phyloP scores from a whole-genome alignment of 495 filamentous ascomycete genomes.

The Tirmania nivea region DNA sequence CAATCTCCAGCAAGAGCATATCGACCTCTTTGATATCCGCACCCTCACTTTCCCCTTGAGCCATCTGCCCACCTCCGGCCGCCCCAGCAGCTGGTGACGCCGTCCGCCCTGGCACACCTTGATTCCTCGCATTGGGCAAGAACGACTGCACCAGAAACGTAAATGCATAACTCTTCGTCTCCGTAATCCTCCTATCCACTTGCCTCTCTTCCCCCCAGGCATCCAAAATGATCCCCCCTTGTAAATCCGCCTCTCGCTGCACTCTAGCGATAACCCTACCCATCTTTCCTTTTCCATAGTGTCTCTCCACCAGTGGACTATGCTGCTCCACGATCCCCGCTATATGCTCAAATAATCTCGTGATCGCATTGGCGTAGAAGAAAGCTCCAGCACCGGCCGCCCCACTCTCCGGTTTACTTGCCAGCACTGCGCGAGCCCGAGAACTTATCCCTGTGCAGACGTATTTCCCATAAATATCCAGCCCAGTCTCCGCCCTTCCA shows the following conservation, averaged over 20 bases:
- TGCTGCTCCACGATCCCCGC: slow-evolving; percentile 88
- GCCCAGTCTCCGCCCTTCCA: slow-evolving; percentile 63
- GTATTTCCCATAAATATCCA: slow-evolving; percentile 88
- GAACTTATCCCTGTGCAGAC: slow-evolving; percentile 82
- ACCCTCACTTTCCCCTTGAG: slow-evolving; percentile 59
- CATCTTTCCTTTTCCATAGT: slow-evolving; percentile 86
- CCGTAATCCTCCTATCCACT: slow-evolving; percentile 66
- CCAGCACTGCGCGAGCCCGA: slow-evolving; percentile 59
- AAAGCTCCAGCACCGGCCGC: slow-evolving; percentile 47
- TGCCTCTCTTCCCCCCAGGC: slow-evolving; percentile 80
- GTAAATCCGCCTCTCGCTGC: slow-evolving; percentile 84
- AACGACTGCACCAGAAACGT: slow-evolving; percentile 93
- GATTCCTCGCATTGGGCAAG: slow-evolving; percentile 28
- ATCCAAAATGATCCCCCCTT: slow-evolving; percentile 91
- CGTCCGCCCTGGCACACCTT: slow-evolving; percentile 42
- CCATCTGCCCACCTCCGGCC: slow-evolving; percentile 28
- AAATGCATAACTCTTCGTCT: slow-evolving; percentile 91
- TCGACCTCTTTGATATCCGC: slow-evolving; percentile 93
- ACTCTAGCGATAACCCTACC: slow-evolving; percentile 83
- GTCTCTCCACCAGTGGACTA: slow-evolving; percentile 67
- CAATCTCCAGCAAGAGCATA: slow-evolving; percentile 61
- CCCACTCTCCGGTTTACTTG: slow-evolving; percentile 28
- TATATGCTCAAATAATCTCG: slow-evolving; percentile 88
- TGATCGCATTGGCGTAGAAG: slow-evolving; percentile 81
- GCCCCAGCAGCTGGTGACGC: slow-evolving; percentile 40